Evolutionary conservation across 495 filamentous ascomycete species (phyloP), one percentile per base, ranked within the genome.

Genomic region (Oleoguttula mirabilis): DNA sequence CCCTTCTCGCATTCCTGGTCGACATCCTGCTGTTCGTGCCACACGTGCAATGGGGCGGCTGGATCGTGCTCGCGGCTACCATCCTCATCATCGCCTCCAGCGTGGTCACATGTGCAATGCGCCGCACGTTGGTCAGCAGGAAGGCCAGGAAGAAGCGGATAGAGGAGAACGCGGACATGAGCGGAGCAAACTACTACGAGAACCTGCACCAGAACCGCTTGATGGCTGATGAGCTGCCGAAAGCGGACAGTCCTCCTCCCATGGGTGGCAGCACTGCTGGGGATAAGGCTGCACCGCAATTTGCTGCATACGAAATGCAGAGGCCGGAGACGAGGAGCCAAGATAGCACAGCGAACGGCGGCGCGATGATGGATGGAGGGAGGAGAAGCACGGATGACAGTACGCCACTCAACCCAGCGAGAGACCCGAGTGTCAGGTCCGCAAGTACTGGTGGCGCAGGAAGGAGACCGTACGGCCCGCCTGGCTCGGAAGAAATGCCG

Each of bases 11-110:
- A 16, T 96, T 98, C 63, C 67, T 98, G 39, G 77, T 95, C 45
- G 90, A 98, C 60, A 83, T 98, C n/a, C 63, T 98, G 24, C 73
- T 98, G 14, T 98, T 98, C 57, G 82, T 94, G 19, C 90, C 90
- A 24, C 90, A 96, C 63, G 59, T 94, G 60, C 71, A 76, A 54
- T 96, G 88, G 86, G 90, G 84, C 49, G 88, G 88, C 45, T 98
- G 88, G 74, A 75, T 98, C 46, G 90, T 96, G 12, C 71, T 98
- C 21, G 90, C 77, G 14, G 84, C 90, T 16, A 90, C 87, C 14
- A 83, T 96, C 43, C 65, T 96, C 32, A 82, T 92, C 32, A 77
- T 84, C 34, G 66, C 83, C 4, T 85, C 80, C 60, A 80, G 80
- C 21, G 74, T 98, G 36, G 77, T 94, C 38, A 88, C 84, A 8